Evolutionary conservation across 2,329 filamentous ascomycete species (phyloP).

Genomic region (Elsinoe batatas): DNA sequence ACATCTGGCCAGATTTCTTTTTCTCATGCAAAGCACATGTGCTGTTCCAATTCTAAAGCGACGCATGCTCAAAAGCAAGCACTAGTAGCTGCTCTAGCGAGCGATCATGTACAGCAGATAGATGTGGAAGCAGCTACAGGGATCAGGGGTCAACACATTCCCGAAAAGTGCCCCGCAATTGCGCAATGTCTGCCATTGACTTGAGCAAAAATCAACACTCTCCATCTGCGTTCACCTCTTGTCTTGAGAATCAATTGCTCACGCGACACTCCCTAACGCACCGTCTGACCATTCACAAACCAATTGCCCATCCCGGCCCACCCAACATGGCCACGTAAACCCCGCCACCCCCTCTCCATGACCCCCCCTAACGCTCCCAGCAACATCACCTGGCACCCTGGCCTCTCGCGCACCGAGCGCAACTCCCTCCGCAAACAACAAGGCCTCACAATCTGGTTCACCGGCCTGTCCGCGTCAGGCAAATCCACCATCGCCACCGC

Average conservation of each 20-base stretch:
- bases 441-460: slow-evolving; percentile 96
- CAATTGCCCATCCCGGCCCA: neutral
- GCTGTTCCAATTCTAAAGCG: too few species aligned
- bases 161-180: too few species aligned
- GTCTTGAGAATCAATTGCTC: neutral
- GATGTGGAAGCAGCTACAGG: too few species aligned
- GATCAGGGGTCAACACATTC: too few species aligned
- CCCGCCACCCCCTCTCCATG: neutral
- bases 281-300: neutral
- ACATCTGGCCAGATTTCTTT: too few species aligned
- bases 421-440: slow-evolving; percentile 66
- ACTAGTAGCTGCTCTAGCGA: too few species aligned
- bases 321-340: slow-evolving; percentile 8
- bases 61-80: too few species aligned
- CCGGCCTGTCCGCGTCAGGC: slow-evolving; percentile 87
- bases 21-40: too few species aligned
- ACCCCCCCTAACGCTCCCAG: slow-evolving; percentile 34
- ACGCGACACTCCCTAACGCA: too few species aligned
- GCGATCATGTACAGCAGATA: too few species aligned
- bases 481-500: slow-evolving; percentile 96
- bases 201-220: neutral
- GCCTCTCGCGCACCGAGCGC: slow-evolving; percentile 69
- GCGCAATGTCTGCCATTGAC: too few species aligned
- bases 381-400: slow-evolving; percentile 85
- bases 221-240: neutral